Evolutionary conservation across 2,329 filamentous ascomycete species (phyloP).

Genomic region (Botrytis byssoidea): DNA sequence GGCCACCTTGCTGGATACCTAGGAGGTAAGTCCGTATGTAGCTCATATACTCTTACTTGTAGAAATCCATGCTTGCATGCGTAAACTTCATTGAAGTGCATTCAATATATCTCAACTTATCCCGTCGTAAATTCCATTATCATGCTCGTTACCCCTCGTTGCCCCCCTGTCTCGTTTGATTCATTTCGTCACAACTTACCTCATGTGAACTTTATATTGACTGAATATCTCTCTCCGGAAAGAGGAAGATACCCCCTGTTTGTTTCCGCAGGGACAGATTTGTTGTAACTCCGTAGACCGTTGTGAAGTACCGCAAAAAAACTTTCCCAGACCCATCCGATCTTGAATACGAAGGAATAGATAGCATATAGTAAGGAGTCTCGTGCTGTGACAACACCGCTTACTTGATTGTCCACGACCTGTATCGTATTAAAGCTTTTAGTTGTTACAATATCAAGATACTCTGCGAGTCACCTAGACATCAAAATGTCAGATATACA

Average conservation of each 20-base stretch:
- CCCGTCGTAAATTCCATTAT: not conserved
- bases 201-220: not conserved
- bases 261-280: not conserved
- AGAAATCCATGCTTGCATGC: not conserved
- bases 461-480: not conserved
- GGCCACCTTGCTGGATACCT: not conserved
- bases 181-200: not conserved
- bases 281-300: not conserved
- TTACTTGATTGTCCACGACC: not conserved
- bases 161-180: not conserved
- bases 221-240: not conserved
- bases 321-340: not conserved
- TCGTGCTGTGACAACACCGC: not conserved
- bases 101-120: not conserved
- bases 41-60: not conserved
- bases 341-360: not conserved
- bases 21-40: not conserved
- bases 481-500: not conserved
- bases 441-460: not conserved
- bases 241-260: not conserved
- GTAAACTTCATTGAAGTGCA: not conserved
- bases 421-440: not conserved
- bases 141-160: not conserved
- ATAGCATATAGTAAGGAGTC: not conserved
- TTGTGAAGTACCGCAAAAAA: not conserved